These are phyloP conservation scores for Fusarium pseudograminearum DNA, from an alignment of 2,329 filamentous ascomycete genomes.

Conservation along the genomic window DNA sequence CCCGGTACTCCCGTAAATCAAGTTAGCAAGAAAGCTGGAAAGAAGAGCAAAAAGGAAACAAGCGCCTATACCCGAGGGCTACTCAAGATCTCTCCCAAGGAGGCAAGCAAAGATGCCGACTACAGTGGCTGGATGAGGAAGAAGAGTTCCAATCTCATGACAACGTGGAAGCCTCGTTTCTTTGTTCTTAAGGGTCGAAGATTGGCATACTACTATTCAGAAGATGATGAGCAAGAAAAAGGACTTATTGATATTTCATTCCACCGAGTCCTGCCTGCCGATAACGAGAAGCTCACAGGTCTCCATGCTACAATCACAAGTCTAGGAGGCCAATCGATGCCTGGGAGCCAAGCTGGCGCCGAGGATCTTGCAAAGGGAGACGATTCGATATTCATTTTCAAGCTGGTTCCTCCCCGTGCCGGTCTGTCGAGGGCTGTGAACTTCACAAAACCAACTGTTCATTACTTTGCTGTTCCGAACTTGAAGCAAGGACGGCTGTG, in stretches of 20 bases:
- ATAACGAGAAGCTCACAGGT: conserved; percentile 89
- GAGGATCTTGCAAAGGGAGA: conserved; percentile 60
- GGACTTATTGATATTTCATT: conserved; percentile 98
- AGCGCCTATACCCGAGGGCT: conserved; percentile 93
- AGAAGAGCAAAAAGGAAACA: conserved; percentile 92
- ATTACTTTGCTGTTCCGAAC: conserved; percentile 97
- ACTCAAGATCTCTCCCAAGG: conserved; percentile 81
- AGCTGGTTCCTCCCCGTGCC: conserved; percentile 89
- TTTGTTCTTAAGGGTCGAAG: conserved; percentile 93
- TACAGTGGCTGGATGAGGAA: conserved; percentile 99
- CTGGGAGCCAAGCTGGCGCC: conserved; percentile 63
- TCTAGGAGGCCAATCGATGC: conserved; percentile 59
- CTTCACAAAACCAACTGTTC: conserved; percentile 96
- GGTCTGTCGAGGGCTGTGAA: conserved; percentile 92
- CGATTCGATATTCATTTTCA: conserved; percentile 95
- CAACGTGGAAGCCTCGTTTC: conserved; percentile 96
- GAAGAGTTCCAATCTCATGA: conserved; percentile 95
- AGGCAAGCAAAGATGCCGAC: conserved; percentile 88
- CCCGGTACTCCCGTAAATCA: conserved; percentile 63
- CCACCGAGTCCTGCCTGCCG: conserved; percentile 94
- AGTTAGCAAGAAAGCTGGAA: conserved; percentile 62
- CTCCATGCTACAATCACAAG: conserved; percentile 93
- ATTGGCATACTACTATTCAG: conserved; percentile 95
- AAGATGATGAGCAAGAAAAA: conserved; percentile 91
- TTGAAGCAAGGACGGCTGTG: conserved; percentile 88